These are phyloP conservation scores for Eucalyptus tenuipes DNA, from an alignment of 345 rosid genomes.

Conservation along the genomic window DNA sequence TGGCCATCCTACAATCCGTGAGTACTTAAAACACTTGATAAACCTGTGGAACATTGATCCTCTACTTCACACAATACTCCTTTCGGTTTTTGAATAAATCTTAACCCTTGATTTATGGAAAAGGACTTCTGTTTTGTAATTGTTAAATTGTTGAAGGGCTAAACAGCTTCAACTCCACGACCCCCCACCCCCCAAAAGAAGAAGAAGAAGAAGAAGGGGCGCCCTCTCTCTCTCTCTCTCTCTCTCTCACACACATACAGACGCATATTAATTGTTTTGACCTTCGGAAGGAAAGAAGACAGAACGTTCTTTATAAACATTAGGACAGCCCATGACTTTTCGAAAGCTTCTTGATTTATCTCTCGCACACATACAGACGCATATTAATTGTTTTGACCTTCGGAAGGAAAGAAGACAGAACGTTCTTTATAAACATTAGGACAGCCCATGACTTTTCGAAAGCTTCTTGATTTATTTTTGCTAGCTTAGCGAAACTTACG, in stretches of 20 bases:
- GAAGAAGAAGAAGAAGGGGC: no score
- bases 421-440: neutral
- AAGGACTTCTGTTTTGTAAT: neutral
- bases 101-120: neutral
- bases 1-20: neutral
- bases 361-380: neutral
- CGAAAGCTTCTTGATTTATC: neutral
- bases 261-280: neutral
- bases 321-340: neutral
- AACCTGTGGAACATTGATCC: neutral
- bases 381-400: neutral
- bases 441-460: neutral
- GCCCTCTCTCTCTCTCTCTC: neutral
- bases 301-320: neutral
- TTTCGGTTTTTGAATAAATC: neutral
- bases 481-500: neutral
- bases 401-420: neutral
- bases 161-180: neutral
- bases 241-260: neutral
- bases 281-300: neutral
- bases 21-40: neutral
- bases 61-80: neutral
- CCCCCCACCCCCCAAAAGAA: neutral
- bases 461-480: neutral
- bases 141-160: neutral